Conservation (phyloP, 257 asterid genomes). For the Solanum sejunctum region DNA sequence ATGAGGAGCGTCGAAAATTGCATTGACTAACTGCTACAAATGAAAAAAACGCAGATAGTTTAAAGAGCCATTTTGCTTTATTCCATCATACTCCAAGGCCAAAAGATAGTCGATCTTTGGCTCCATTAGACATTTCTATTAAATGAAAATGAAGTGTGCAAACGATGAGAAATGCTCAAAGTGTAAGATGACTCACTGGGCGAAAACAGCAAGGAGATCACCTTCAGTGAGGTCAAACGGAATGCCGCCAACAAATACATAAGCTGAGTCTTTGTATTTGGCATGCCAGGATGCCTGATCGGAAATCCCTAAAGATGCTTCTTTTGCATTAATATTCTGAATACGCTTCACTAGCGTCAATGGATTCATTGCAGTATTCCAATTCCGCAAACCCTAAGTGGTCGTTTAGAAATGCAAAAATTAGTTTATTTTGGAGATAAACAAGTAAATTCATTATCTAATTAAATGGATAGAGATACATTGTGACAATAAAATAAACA, state of each 20-base stretch:
- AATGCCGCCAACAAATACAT: conserved; percentile 75
- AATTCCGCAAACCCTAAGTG: neutral
- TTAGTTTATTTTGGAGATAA: neutral
- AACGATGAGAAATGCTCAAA: neutral
- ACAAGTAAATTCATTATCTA: neutral
- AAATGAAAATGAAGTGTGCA: neutral
- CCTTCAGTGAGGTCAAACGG: conserved; percentile 96
- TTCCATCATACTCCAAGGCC: no score
- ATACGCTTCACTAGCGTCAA: conserved; percentile 84
- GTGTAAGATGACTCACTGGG: conserved; percentile 44
- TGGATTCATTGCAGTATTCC: conserved; percentile 53
- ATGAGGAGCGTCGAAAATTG: no score
- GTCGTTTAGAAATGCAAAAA: neutral
- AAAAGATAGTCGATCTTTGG: no score
- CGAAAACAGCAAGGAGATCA: conserved; percentile 81
- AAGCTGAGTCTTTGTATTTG: conserved; percentile 88
- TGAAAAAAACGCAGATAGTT: no score
- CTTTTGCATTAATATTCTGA: conserved; percentile 67
- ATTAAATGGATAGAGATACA: neutral
- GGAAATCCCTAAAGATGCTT: conserved; percentile 73
- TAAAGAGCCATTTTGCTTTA: no score
- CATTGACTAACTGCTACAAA: no score
- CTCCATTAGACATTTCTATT: neutral
- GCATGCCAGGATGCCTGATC: conserved; percentile 96
- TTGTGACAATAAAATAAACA: neutral